A percentile compares a stretch with the other conserved stretches of the same genome.
Conservation (phyloP, 2,329 filamentous ascomycete species). For the Talaromyces sp. region DNA sequence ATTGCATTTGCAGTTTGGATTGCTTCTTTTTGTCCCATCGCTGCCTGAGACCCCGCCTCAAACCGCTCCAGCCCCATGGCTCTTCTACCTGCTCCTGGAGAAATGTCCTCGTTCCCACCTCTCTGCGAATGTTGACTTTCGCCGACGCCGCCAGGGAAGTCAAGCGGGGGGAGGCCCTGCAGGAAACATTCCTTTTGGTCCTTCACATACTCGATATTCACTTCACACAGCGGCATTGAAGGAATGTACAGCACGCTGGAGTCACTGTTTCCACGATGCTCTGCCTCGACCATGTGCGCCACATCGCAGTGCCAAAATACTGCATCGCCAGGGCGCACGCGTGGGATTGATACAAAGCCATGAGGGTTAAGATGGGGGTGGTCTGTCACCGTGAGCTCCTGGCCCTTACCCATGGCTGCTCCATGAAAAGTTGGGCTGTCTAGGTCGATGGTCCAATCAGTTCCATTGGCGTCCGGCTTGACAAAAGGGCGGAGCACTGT, state of each 20-base stretch:
- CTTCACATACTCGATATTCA: slow-evolving; percentile 34
- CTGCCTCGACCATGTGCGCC: slow-evolving; percentile 36
- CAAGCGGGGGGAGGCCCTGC: slow-evolving; percentile 46
- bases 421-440: slow-evolving; percentile 33
- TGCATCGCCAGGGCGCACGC: slow-evolving; percentile 34
- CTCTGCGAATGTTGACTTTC: slow-evolving; percentile 4
- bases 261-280: slow-evolving; percentile 28
- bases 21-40: neutral
- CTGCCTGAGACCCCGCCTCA: neutral
- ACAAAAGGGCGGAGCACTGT: slow-evolving; percentile 37
- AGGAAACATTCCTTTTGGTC: slow-evolving; percentile 44
- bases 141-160: slow-evolving; percentile 11
- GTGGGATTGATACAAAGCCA: slow-evolving; percentile 33
- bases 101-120: neutral
- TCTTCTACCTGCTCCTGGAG: neutral
- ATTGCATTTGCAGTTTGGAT: neutral
- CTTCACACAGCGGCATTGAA: slow-evolving; percentile 28
- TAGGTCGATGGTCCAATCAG: slow-evolving; percentile 32
- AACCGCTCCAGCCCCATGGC: slow-evolving; percentile 3
- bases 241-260: slow-evolving; percentile 33
- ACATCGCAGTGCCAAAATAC: slow-evolving; percentile 40
- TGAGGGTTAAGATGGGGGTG: slow-evolving; percentile 37
- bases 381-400: slow-evolving; percentile 27
- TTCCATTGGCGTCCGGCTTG: slow-evolving; percentile 26
- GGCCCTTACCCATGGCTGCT: slow-evolving; percentile 28